These are phyloP conservation scores for Phaffomyces opuntiae DNA, from an alignment of 805 yeast genomes.

Conservation along the genomic window DNA sequence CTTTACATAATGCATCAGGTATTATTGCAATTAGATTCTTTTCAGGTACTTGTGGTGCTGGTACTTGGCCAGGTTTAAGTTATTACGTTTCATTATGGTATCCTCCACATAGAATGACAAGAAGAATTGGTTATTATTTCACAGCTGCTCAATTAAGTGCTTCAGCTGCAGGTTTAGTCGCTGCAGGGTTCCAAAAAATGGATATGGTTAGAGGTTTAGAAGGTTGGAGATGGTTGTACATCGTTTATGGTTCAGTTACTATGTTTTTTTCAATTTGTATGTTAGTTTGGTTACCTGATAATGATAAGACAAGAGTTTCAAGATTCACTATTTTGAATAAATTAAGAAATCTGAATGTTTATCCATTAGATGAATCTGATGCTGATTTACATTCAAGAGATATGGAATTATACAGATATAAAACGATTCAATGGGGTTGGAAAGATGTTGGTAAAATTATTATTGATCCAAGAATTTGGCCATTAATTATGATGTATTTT, in stretches of 20 bases:
- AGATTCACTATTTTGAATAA: constrained; percentile 8
- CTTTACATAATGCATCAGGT: constrained; percentile 49
- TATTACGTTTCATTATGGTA: constrained; percentile 82
- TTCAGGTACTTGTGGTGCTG: constrained; percentile 75
- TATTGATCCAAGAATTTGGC: constrained; percentile 67
- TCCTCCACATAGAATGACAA: constrained; percentile 69
- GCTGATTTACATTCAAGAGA: constrained; percentile 50
- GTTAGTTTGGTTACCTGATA: constrained; percentile 81
- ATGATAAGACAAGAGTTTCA: constrained; percentile 12
- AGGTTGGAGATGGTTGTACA: constrained; percentile 86
- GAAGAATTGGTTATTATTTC: constrained; percentile 79
- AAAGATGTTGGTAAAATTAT: constrained; percentile 49
- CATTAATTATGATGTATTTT: constrained; percentile 78
- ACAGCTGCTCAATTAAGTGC: constrained; percentile 92
- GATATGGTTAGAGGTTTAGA: constrained; percentile 61
- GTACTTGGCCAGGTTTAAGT: constrained; percentile 88
- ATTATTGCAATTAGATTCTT: constrained; percentile 66
- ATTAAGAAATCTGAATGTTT: constrained; percentile 17
- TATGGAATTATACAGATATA: constrained; percentile 44
- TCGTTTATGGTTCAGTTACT: constrained; percentile 69
- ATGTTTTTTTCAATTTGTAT: constrained; percentile 54
- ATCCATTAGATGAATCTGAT: constrained; percentile 51
- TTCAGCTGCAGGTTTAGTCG: constrained; percentile 79
- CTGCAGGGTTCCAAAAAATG: constrained; percentile 84
- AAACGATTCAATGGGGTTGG: constrained; percentile 45